Conservation (phyloP, 805 yeast species). For the Ogataea allantospora region DNA sequence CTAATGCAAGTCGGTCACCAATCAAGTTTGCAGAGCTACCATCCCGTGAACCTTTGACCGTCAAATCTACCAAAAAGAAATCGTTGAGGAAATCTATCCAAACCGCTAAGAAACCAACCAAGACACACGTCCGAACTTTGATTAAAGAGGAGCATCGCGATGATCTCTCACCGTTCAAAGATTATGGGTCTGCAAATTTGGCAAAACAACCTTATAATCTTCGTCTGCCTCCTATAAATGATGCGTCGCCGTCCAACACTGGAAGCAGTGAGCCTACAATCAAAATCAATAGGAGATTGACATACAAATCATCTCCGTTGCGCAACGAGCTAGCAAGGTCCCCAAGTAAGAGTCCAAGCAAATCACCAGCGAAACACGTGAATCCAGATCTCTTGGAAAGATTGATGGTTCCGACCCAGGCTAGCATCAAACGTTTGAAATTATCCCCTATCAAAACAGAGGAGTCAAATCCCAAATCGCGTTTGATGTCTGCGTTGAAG, state of each 20-base stretch:
- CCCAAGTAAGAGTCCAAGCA: slow-evolving; percentile 2
- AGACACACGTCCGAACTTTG: neutral
- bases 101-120: slow-evolving; percentile 1
- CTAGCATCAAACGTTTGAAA: slow-evolving; percentile 22
- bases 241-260: slow-evolving; percentile 17
- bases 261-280: slow-evolving; percentile 32
- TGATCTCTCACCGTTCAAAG: slow-evolving; percentile 26
- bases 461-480: slow-evolving; percentile 5
- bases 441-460: slow-evolving; percentile 12
- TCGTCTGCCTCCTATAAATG: slow-evolving; percentile 24
- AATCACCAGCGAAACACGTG: slow-evolving; percentile 9
- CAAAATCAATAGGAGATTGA: slow-evolving; percentile 21
- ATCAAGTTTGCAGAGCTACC: slow-evolving; percentile 35
- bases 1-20: slow-evolving; percentile 28
- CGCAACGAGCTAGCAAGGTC: slow-evolving; percentile 1
- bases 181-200: slow-evolving; percentile 6
- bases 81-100: slow-evolving; percentile 24
- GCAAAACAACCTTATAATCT: slow-evolving; percentile 16
- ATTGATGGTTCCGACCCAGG: slow-evolving; percentile 27
- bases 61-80: slow-evolving; percentile 28
- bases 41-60: slow-evolving; percentile 31
- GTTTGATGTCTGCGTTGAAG: slow-evolving; percentile 10
- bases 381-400: slow-evolving; percentile 19
- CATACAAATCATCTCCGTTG: slow-evolving; percentile 14
- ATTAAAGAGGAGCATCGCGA: slow-evolving; percentile 6